phyloP scores from a whole-genome alignment of 2,329 filamentous ascomycete species.

The Macroventuria anomochaeta region DNA sequence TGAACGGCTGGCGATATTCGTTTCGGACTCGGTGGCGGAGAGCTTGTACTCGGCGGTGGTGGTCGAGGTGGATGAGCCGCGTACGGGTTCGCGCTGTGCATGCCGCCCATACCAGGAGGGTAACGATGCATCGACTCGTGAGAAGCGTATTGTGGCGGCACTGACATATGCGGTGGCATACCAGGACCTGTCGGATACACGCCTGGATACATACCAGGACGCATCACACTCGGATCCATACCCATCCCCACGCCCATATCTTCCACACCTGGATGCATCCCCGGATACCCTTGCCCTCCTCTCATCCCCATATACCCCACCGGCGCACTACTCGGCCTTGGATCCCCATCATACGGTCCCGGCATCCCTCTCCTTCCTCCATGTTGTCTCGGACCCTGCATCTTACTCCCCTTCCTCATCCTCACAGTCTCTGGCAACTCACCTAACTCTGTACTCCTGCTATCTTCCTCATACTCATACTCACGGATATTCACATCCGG shows the following conservation, averaged over 20 bases:
- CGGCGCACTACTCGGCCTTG: background rate
- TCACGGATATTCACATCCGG: background rate
- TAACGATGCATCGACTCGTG: background rate
- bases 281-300: background rate
- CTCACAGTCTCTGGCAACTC: background rate
- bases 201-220: background rate
- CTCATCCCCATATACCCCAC: background rate
- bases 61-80: background rate
- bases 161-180: background rate
- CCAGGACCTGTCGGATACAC: background rate
- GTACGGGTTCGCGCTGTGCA: background rate
- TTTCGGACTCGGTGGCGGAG: background rate
- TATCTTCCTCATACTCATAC: background rate
- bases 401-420: background rate
- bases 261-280: background rate
- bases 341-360: background rate
- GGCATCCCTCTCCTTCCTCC: background rate
- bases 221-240: background rate
- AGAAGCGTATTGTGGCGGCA: background rate
- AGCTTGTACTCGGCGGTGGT: background rate
- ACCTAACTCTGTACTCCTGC: background rate
- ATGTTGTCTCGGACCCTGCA: background rate
- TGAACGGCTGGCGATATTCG: background rate
- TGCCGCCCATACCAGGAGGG: background rate
- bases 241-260: background rate